Percentiles rank a stretch among this genome's conserved stretches.
phyloP scores from a whole-genome alignment of 306 rosid genomes.

The Neltuma alba region DNA sequence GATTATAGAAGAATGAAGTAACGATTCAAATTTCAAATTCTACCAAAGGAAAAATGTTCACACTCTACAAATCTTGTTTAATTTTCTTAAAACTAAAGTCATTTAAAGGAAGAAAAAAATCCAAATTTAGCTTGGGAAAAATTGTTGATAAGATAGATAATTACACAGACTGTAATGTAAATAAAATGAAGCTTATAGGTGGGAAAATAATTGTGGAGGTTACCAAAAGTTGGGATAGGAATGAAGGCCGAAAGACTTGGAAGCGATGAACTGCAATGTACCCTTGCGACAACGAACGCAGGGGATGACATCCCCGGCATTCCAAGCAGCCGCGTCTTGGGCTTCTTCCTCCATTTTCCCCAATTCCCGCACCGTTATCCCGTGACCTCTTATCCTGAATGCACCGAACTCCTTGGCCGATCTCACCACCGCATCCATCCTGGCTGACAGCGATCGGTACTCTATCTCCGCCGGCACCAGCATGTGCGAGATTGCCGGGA shows the following conservation, averaged over 20 bases:
- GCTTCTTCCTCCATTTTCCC: slow-evolving; percentile 38
- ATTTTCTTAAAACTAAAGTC: too few species aligned
- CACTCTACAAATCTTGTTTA: background rate
- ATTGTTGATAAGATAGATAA: background rate
- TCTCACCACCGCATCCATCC: slow-evolving; percentile 25
- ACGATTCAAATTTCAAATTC: background rate
- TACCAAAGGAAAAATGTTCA: background rate
- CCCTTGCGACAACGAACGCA: slow-evolving; percentile 33
- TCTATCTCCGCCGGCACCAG: slow-evolving; percentile 39
- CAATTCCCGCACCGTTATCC: slow-evolving; percentile 47
- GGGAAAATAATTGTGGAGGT: background rate
- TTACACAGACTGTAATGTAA: too few species aligned
- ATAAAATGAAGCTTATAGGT: too few species aligned
- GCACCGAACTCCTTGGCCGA: slow-evolving; percentile 48
- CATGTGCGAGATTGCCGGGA: background rate
- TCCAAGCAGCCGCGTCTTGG: background rate
- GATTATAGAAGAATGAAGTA: background rate
- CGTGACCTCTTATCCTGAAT: slow-evolving; percentile 52
- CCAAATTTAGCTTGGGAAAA: background rate
- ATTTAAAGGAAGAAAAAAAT: too few species aligned
- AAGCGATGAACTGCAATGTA: background rate
- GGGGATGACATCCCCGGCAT: slow-evolving; percentile 28
- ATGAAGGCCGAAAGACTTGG: background rate
- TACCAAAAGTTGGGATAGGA: slow-evolving; percentile 44
- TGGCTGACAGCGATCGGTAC: slow-evolving; percentile 32